Evolutionary conservation across 352 stramenopile species (phyloP).

Genomic region (Pythium sukuiense): DNA sequence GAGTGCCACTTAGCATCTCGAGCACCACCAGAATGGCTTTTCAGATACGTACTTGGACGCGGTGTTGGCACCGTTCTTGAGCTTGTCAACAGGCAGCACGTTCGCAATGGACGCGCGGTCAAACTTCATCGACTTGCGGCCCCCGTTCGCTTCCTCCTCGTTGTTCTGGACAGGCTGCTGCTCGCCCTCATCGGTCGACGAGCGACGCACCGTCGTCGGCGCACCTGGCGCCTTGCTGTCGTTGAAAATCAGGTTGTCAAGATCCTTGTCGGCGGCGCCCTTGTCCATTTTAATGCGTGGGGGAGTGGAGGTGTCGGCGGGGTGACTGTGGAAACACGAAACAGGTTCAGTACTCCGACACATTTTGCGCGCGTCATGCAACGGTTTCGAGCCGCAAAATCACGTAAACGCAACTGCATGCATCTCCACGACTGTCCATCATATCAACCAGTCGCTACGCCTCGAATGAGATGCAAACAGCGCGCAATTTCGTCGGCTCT

Average conservation of each 20-base stretch:
- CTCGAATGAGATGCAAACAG: background rate
- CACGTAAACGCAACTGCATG: background rate
- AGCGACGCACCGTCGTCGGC: constrained; percentile 15
- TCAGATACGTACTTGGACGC: constrained; percentile 61
- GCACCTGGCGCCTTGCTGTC: constrained; percentile 46
- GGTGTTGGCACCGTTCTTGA: constrained; percentile 86
- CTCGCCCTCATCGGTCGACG: constrained; percentile 47
- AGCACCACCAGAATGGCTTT: background rate
- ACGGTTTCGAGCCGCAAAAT: background rate
- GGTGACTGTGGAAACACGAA: background rate
- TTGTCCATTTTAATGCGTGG: constrained; percentile 35
- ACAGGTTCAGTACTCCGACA: background rate
- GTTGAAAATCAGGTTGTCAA: constrained; percentile 87
- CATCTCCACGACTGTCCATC: background rate
- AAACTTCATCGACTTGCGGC: constrained; percentile 33
- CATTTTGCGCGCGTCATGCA: background rate
- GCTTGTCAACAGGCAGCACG: constrained; percentile 82
- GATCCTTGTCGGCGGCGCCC: constrained; percentile 64
- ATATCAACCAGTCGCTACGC: background rate
- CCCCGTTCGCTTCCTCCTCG: constrained; percentile 41
- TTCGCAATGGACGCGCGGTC: constrained; percentile 71
- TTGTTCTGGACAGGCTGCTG: constrained; percentile 11
- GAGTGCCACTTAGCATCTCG: background rate
- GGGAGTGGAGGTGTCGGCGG: background rate
- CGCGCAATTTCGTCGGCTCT: background rate